Evolutionary conservation across 352 stramenopile species (phyloP).

Genomic region (Plasmopara halstedii): DNA sequence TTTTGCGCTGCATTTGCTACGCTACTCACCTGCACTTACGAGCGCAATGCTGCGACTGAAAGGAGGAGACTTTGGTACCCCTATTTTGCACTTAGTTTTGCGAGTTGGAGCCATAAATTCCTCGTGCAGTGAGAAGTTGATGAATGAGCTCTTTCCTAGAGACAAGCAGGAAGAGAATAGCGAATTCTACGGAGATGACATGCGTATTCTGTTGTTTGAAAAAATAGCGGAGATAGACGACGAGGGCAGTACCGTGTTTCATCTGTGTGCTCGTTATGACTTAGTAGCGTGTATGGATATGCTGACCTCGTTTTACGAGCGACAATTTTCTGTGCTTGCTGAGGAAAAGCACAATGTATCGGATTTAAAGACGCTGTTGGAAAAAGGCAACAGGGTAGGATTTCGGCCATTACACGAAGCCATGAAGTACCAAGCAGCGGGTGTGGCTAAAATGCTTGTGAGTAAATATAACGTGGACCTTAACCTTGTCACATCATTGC

Average conservation of each 20-base stretch:
- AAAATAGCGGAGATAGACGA: slow-evolving; percentile 51
- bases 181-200: slow-evolving; percentile 23
- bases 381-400: slow-evolving; percentile 57
- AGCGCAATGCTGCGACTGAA: slow-evolving; percentile 62
- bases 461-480: slow-evolving; percentile 35
- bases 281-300: slow-evolving; percentile 36
- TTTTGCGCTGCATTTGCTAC: slow-evolving; percentile 40
- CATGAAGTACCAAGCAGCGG: slow-evolving; percentile 47
- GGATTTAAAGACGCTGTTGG: slow-evolving; percentile 31
- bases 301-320: slow-evolving; percentile 37
- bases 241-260: slow-evolving; percentile 71
- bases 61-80: slow-evolving; percentile 49
- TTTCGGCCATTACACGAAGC: slow-evolving; percentile 60
- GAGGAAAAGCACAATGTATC: slow-evolving; percentile 15
- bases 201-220: slow-evolving; percentile 44
- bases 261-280: slow-evolving; percentile 67
- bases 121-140: slow-evolving; percentile 29
- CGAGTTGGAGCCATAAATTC: slow-evolving; percentile 55
- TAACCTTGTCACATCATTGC: slow-evolving; percentile 35
- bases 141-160: slow-evolving; percentile 31
- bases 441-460: slow-evolving; percentile 24
- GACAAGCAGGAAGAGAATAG: neutral
- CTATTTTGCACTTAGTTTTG: slow-evolving; percentile 61
- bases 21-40: slow-evolving; percentile 57
- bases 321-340: slow-evolving; percentile 13